Evolutionary conservation across 345 rosid genomes (phyloP), one percentile per base, ranked within the genome.

Genomic region (Salix purpurea): DNA sequence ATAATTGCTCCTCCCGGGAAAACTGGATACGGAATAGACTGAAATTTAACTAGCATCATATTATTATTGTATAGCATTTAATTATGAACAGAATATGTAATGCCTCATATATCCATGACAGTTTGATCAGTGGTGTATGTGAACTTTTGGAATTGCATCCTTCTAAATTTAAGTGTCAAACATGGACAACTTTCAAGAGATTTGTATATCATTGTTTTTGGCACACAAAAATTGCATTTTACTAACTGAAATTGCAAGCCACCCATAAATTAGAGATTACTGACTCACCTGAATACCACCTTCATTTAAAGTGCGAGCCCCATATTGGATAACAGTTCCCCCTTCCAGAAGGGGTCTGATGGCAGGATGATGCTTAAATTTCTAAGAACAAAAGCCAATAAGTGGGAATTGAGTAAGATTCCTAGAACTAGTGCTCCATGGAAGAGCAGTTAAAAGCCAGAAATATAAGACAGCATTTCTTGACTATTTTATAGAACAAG

Each of bases 21-120:
- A 85, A 91, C 91, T 89, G 99, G 97, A 86, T 91, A 95, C 11
- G 97, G 97, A 89, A 95, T 85, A 86, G 97, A 93, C 99, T 95
- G 99, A 93, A 93, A 90, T 89, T 86, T 90, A 87, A 89, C 92
- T 90, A 87, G 89, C 89, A 95, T 81, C 91, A 88, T 72, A 86
- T 90, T 89, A 90, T 74, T 79, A 82, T 77, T 75, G 83, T 77
- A 77, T 67, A 54, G 81, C 73, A 74, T 68, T 34, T 50, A 24
- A 76, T 42, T 73, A 42, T 19, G 23, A 76, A 68, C n/a, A 46
- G 21, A 61, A 77, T n/a, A 72, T 48, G 50, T 39, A 18, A 30
- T 48, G 26, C 13, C 18, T 24, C 5, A 9, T 46, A 26, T 62
- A 68, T 40, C 30, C 9, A 37, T 24, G 15, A 76, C 73, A 74